Base-by-base conservation (phyloP, 768 basidiomycete genomes). In the Phaffia australis region DNA sequence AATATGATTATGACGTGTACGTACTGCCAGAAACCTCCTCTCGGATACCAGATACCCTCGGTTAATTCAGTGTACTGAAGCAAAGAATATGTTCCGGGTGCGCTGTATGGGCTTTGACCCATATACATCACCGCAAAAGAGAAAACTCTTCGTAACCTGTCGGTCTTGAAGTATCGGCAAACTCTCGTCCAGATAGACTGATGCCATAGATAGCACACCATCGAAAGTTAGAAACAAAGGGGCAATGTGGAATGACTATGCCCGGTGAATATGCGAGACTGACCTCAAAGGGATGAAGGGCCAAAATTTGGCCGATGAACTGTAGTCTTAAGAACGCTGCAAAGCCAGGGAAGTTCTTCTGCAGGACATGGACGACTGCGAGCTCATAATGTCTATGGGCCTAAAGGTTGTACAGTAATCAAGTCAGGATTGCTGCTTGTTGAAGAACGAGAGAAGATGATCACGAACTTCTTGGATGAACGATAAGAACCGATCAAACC, bases 51-150 rank as follows among this genome's bases (percentile, higher is more conserved):
- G 64, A 79, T 79, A 21, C 78, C 77, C 65, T 77, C 76, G 65
- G 76, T 75, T 1, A 77, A 73, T 71, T 79, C 78, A 29, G 78
- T 77, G 74, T 79, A 79, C 64, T 79, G 78, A 2, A 79, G 72
- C 0, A 79, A 71, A 23, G 72, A 74, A 70, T 79, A 79, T 2
- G 78, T 78, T 19, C 77, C 79, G 14, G 78, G 79, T 0, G 79
- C 75, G 49, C 79, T 77, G 68, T 77, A 78, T 2, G 79, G 79
- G 70, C 70, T 73, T 42, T 18, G n/a, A 15, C 69, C 64, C 60
- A 75, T 74, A 71, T 73, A 76, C 78, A 79, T 79, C 48, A 74
- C 73, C 0, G 76, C 76, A 61, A 79, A 79, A 18, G 76, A 75
- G 69, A 79, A 79, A 5, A 76, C 77, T 23, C 78, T 66, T 14